Evolutionary conservation across 108 stramenopile genomes (phyloP).

Genomic region (Pseudonitzschia delicatissima): DNA sequence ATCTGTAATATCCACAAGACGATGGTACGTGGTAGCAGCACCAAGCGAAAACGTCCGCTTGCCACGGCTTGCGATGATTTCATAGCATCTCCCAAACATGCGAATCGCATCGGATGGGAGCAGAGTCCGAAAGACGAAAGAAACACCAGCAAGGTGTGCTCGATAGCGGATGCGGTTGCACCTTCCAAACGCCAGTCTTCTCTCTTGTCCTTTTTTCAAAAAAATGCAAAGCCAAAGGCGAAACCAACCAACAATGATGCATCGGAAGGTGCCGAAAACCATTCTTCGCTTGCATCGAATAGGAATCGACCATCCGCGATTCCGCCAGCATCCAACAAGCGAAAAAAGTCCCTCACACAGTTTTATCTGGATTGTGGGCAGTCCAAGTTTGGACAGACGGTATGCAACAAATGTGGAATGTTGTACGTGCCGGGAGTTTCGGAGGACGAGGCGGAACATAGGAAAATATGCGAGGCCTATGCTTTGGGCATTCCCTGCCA

Average conservation of each 20-base stretch:
- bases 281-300: not conserved
- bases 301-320: no score
- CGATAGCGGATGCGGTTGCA: not conserved
- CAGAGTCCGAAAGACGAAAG: no score
- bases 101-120: no score
- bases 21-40: no score
- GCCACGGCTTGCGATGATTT: no score
- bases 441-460: slow-evolving; percentile 60
- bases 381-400: slow-evolving; percentile 52
- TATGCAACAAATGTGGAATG: slow-evolving; percentile 71
- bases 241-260: not conserved
- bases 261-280: not conserved
- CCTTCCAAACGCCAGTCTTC: not conserved
- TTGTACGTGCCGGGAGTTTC: slow-evolving; percentile 65
- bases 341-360: slow-evolving; percentile 37
- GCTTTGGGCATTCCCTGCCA: slow-evolving; percentile 52
- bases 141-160: not conserved
- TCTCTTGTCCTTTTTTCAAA: slow-evolving; percentile 8
- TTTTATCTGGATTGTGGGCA: slow-evolving; percentile 83
- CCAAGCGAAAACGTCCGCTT: no score
- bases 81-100: no score
- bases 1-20: no score
- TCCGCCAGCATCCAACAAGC: not conserved
- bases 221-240: not conserved
- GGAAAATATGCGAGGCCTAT: slow-evolving; percentile 49